These are phyloP conservation scores for Gentiana straminea DNA, from an alignment of 257 asterid species.

Conservation along the genomic window DNA sequence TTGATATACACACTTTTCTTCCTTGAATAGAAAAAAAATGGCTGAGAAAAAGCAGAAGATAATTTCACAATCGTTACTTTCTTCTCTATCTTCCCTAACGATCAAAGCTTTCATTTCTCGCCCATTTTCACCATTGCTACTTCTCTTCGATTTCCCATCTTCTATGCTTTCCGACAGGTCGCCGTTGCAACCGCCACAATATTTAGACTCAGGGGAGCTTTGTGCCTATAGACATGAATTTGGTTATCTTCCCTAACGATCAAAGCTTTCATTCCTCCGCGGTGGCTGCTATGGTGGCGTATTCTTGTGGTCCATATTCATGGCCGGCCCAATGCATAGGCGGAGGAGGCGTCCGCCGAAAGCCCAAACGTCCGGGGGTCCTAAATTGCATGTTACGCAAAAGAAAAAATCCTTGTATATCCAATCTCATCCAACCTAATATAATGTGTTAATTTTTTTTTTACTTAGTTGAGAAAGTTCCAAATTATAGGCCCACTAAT, in stretches of 20 bases:
- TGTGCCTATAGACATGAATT: conserved; percentile 44
- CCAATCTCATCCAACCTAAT: no score
- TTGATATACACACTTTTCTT: no score
- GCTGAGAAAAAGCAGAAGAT: conserved; percentile 14
- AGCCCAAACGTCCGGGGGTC: no score
- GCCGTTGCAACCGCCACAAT: conserved; percentile 35
- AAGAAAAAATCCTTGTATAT: no score
- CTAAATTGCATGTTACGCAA: no score
- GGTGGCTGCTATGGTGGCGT: conserved; percentile 58
- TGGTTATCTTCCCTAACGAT: conserved; percentile 70
- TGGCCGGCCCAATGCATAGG: no score
- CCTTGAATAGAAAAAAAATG: no score
- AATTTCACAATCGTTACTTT: conserved; percentile 45
- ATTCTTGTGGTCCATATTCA: conserved; percentile 42
- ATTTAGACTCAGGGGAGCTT: conserved; percentile 44
- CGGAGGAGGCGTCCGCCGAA: no score
- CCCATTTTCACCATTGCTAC: conserved; percentile 58
- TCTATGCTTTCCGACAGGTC: conserved; percentile 77
- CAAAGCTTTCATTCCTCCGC: conserved; percentile 29
- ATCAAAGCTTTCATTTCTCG: conserved; percentile 37
- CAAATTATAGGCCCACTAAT: no score
- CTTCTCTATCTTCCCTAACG: conserved; percentile 37
- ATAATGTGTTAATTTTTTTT: no score
- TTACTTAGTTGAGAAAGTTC: no score
- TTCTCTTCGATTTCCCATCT: conserved; percentile 78